phyloP scores from a whole-genome alignment of 2,329 filamentous ascomycete genomes.

The Penicillium thymicola region DNA sequence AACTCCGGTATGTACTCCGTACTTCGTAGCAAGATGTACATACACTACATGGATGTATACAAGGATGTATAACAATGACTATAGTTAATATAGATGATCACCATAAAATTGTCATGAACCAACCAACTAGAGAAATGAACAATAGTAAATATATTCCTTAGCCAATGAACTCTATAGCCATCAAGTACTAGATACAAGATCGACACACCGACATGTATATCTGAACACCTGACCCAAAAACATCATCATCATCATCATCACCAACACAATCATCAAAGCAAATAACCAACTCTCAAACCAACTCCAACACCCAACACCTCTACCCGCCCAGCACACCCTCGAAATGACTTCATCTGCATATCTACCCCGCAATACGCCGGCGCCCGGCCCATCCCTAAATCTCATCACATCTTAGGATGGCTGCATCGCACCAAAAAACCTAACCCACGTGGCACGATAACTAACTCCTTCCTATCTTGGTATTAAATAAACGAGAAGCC shows the following conservation, averaged over 20 bases:
- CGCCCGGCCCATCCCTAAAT: not conserved
- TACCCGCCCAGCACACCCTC: not conserved
- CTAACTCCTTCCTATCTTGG: not conserved
- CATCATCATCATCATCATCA: not conserved
- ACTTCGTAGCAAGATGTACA: not conserved
- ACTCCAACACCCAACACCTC: not conserved
- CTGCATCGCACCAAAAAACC: not conserved
- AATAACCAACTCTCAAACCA: not conserved
- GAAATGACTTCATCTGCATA: not conserved
- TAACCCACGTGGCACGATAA: not conserved
- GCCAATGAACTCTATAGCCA: not conserved
- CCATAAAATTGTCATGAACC: not conserved
- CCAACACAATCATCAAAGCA: not conserved
- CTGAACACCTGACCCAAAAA: not conserved
- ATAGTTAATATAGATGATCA: not conserved
- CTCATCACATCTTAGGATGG: not conserved
- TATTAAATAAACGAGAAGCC: not conserved
- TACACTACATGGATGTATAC: not conserved
- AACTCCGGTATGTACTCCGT: not conserved
- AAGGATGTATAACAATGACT: too few species aligned
- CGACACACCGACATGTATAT: not conserved
- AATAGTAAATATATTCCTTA: not conserved
- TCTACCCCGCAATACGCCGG: not conserved
- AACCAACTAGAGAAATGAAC: not conserved
- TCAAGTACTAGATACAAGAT: not conserved